Percentiles rank a stretch among this genome's conserved stretches.
phyloP scores from a whole-genome alignment of 495 filamentous ascomycete genomes.

The Hypoxylon intermedium region DNA sequence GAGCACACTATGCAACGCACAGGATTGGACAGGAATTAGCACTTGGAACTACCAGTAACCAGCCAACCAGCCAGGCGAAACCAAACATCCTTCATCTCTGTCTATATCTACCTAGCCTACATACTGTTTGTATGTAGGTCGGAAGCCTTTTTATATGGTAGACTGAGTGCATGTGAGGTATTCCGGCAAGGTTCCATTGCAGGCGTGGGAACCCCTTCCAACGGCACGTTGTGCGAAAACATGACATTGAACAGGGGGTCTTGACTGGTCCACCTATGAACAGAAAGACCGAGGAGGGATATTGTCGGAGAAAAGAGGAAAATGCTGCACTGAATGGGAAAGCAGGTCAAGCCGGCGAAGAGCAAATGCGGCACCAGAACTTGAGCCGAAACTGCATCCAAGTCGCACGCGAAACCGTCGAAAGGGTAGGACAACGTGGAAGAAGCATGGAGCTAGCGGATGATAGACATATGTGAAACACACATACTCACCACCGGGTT shows the following conservation, averaged over 20 bases:
- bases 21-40: conserved; percentile 14
- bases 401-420: conserved; percentile 28
- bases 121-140: no score
- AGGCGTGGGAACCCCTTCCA: conserved; percentile 20
- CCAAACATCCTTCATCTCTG: neutral
- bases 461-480: conserved; percentile 26
- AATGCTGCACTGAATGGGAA: conserved; percentile 1
- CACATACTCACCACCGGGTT: conserved; percentile 15
- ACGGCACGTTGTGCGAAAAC: conserved; percentile 33
- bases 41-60: neutral
- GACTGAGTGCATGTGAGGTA: conserved; percentile 11
- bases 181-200: conserved; percentile 38
- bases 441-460: conserved; percentile 11
- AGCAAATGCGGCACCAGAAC: conserved; percentile 32
- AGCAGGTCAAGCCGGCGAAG: conserved; percentile 15
- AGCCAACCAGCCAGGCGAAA: neutral
- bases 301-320: conserved; percentile 29
- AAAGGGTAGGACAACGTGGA: conserved; percentile 16
- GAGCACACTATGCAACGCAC: conserved; percentile 11
- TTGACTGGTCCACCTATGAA: conserved; percentile 30
- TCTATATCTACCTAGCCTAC: neutral
- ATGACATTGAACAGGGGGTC: conserved; percentile 30
- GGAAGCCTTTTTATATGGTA: no score
- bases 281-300: conserved; percentile 30
- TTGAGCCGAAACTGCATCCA: conserved; percentile 26